phyloP scores from a whole-genome alignment of 139 green algal species.

The Penium margaritaceum region DNA sequence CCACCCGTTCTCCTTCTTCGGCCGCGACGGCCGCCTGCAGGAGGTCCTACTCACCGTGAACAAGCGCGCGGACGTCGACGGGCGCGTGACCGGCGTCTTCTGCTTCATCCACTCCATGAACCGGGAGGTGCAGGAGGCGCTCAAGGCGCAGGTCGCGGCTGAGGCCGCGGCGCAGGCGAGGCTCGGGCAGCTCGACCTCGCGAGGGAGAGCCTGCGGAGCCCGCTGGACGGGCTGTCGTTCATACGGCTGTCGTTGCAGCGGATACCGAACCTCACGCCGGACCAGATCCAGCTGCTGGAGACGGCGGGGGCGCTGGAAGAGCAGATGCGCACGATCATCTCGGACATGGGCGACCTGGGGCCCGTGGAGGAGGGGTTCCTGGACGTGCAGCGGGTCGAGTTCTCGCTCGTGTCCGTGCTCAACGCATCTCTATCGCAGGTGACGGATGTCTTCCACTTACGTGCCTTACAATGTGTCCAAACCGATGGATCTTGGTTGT shows the following conservation, averaged over 20 bases:
- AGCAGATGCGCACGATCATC: conserved; percentile 12
- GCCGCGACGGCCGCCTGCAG: background rate
- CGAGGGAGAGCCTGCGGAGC: background rate
- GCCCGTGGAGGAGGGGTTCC: background rate
- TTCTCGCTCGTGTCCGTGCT: background rate
- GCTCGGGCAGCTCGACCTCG: background rate
- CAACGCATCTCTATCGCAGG: background rate
- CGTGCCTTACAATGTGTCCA: no score
- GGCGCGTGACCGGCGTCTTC: conserved; percentile 13
- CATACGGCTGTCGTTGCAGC: background rate
- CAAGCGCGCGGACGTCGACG: conserved; percentile 12
- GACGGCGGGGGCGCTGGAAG: background rate
- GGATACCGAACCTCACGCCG: background rate
- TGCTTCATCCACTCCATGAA: conserved; percentile 28
- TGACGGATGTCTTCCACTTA: no score
- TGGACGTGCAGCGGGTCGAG: background rate
- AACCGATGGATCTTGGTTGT: no score
- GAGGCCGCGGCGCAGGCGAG: conserved; percentile 4
- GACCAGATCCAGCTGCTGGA: conserved; percentile 11
- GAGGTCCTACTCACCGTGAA: background rate
- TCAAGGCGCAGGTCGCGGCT: conserved; percentile 24
- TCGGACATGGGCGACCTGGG: background rate
- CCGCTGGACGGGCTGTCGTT: conserved; percentile 9
- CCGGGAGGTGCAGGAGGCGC: conserved; percentile 13
- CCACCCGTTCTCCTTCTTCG: conserved; percentile 13